Conservation (phyloP, 2,329 filamentous ascomycete genomes). For the Colletotrichum tropicale region DNA sequence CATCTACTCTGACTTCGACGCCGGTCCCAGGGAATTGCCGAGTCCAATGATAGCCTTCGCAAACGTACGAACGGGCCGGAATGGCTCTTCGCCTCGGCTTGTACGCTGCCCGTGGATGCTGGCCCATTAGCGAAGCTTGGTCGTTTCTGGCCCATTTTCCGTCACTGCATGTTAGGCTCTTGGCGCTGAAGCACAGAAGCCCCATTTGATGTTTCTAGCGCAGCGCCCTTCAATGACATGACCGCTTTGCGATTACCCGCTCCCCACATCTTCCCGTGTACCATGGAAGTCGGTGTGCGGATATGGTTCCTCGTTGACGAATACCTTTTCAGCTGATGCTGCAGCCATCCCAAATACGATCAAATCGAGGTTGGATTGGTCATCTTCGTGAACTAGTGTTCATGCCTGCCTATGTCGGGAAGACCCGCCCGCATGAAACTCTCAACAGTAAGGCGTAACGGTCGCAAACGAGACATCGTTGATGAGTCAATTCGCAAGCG, state of each 20-base stretch:
- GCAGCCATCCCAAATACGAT: neutral
- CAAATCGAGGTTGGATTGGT: neutral
- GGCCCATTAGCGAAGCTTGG: neutral
- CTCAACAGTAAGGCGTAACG: neutral
- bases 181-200: neutral
- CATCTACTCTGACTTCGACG: neutral
- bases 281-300: neutral
- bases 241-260: neutral
- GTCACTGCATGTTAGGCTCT: neutral
- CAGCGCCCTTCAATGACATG: conserved; percentile 9
- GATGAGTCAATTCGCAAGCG: neutral
- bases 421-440: neutral
- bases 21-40: neutral
- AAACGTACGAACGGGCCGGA: neutral
- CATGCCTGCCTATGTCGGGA: neutral
- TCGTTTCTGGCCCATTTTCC: neutral
- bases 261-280: neutral
- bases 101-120: neutral
- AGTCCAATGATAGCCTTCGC: neutral
- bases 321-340: neutral
- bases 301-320: too few relatives aligned
- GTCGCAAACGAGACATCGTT: neutral
- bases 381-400: neutral
- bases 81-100: neutral
- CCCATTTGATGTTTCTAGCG: neutral